These are phyloP conservation scores for Termitomyces sp. DNA, from an alignment of 768 basidiomycete species.

Conservation along the genomic window DNA sequence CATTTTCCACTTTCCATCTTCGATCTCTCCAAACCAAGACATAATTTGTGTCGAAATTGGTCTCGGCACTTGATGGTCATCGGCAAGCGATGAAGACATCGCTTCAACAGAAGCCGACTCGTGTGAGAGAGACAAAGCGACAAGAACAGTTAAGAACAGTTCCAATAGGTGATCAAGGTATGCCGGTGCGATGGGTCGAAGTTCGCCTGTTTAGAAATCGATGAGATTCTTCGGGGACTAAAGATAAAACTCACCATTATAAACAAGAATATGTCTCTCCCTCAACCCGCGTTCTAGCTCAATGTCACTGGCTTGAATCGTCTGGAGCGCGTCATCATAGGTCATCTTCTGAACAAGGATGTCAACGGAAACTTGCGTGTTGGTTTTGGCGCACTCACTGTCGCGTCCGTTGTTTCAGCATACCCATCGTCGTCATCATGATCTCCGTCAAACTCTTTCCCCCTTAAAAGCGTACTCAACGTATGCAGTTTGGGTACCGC, in stretches of 20 bases:
- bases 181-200: slow-evolving; percentile 65
- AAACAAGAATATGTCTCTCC: slow-evolving; percentile 64
- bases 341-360: slow-evolving; percentile 27
- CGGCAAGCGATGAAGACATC: slow-evolving; percentile 55
- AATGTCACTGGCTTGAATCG: slow-evolving; percentile 78
- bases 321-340: slow-evolving; percentile 54
- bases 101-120: slow-evolving; percentile 50
- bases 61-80: slow-evolving; percentile 67
- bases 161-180: slow-evolving; percentile 71
- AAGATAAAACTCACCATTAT: slow-evolving; percentile 48
- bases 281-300: slow-evolving; percentile 65
- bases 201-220: slow-evolving; percentile 39
- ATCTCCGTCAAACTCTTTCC: slow-evolving; percentile 67
- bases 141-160: slow-evolving; percentile 66
- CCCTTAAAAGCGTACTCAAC: slow-evolving; percentile 54
- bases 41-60: slow-evolving; percentile 65
- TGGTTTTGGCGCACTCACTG: slow-evolving; percentile 4
- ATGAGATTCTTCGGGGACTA: neutral
- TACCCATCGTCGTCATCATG: slow-evolving; percentile 33
- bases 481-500: slow-evolving; percentile 74
- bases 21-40: slow-evolving; percentile 72
- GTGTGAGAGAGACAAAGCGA: slow-evolving; percentile 54
- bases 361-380: neutral
- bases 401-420: slow-evolving; percentile 12
- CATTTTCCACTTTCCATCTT: slow-evolving; percentile 58